These are phyloP conservation scores for Salvia sclarea DNA, from an alignment of 305 asterid species.

Conservation along the genomic window DNA sequence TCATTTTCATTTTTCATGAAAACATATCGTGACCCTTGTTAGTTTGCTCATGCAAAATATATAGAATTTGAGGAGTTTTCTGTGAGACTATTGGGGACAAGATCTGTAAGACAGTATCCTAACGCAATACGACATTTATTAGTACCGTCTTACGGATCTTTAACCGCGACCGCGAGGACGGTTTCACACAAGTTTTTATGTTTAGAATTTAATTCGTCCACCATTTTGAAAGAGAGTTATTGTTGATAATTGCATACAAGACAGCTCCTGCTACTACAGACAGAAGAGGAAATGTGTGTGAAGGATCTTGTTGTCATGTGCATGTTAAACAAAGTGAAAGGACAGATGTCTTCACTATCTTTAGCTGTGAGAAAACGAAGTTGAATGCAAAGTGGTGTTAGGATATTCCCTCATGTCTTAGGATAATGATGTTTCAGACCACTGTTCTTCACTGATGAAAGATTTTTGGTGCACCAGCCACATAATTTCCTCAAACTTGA, in stretches of 20 bases:
- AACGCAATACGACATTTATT: neutral
- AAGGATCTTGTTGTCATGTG: constrained; percentile 8
- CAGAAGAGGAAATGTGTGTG: constrained; percentile 4
- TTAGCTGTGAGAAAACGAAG: neutral
- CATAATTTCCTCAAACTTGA: constrained; percentile 5
- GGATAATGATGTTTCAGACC: neutral
- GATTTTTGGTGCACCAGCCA: neutral
- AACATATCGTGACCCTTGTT: constrained; percentile 12
- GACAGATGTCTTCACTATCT: neutral
- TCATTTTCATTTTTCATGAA: constrained; percentile 1
- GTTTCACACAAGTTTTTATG: neutral
- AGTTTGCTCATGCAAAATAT: neutral
- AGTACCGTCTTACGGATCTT: neutral
- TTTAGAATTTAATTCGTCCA: neutral
- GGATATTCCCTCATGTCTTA: constrained; percentile 10
- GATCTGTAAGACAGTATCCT: neutral
- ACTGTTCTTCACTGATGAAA: neutral
- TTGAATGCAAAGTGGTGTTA: neutral
- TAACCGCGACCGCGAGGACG: neutral
- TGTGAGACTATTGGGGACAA: neutral
- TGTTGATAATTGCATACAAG: neutral
- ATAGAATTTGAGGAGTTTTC: neutral
- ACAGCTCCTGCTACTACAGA: neutral
- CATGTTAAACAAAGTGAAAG: neutral
- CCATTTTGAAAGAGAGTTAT: neutral